These are phyloP conservation scores for Yarrowia deformans DNA, from an alignment of 805 yeast species.

Conservation along the genomic window DNA sequence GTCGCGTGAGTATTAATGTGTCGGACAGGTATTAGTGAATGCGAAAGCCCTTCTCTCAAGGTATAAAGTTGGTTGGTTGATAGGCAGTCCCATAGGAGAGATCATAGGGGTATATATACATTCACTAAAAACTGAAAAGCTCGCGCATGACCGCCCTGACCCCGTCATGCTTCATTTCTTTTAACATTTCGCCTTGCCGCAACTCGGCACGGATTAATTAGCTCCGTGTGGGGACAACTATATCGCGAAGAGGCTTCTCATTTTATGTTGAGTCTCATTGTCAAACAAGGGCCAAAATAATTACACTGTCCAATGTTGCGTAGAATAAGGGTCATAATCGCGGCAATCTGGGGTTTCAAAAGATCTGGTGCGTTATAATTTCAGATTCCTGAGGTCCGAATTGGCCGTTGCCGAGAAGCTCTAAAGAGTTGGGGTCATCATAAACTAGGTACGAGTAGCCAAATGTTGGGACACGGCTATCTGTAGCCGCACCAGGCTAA, in stretches of 20 bases:
- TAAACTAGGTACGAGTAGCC: not conserved
- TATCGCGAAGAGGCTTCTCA: constrained; percentile 7
- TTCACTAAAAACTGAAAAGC: too few species aligned
- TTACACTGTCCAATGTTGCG: not conserved
- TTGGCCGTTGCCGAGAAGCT: not conserved
- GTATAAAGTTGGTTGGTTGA: not conserved
- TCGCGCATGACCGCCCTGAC: not conserved
- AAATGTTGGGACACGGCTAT: not conserved
- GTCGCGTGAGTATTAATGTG: not conserved
- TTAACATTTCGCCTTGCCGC: not conserved
- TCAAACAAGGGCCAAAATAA: not conserved
- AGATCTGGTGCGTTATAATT: not conserved
- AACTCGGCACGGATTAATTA: constrained; percentile 17
- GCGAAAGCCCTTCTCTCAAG: not conserved
- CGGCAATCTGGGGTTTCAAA: not conserved
- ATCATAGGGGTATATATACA: constrained; percentile 19
- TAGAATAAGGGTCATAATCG: not conserved
- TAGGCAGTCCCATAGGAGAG: not conserved
- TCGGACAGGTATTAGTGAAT: not conserved
- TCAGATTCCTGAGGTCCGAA: not conserved
- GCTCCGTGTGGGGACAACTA: constrained; percentile 34
- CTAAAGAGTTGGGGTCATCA: not conserved
- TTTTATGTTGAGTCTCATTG: not conserved
- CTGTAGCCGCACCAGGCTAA: not conserved
- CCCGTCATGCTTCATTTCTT: not conserved